A percentile compares a stretch with the other conserved stretches of the same genome.
Conservation (phyloP, 2,329 filamentous ascomycete genomes). For the Fusarium sp. region DNA sequence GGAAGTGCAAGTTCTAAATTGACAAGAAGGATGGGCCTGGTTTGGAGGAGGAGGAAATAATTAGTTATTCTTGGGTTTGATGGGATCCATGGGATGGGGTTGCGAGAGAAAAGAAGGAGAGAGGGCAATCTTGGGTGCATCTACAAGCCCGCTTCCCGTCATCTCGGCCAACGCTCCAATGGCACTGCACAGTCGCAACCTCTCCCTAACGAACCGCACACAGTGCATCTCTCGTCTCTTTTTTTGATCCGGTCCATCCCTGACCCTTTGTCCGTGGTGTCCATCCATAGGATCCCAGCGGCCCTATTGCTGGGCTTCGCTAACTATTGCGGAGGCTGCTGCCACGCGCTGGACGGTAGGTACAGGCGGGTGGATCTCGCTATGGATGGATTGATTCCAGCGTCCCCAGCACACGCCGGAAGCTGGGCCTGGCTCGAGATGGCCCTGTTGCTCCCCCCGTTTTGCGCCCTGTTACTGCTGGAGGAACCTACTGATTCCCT, state of each 20-base stretch:
- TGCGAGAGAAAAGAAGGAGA: slow-evolving; percentile 11
- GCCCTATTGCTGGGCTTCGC: slow-evolving; percentile 11
- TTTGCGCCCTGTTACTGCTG: slow-evolving; percentile 22
- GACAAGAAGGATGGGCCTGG: slow-evolving; percentile 8
- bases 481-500: slow-evolving; percentile 6
- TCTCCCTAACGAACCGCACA: slow-evolving; percentile 16
- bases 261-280: slow-evolving; percentile 5
- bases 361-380: slow-evolving; percentile 17
- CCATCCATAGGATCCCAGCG: slow-evolving; percentile 2
- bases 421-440: neutral
- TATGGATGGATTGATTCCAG: neutral
- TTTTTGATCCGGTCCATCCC: neutral
- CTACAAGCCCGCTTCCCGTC: neutral
- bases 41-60: neutral
- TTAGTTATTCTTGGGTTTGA: neutral
- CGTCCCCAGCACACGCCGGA: neutral
- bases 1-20: slow-evolving; percentile 19
- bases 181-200: slow-evolving; percentile 15
- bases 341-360: slow-evolving; percentile 24
- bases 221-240: neutral
- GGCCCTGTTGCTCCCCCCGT: slow-evolving; percentile 14
- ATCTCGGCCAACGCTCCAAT: slow-evolving; percentile 2
- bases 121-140: slow-evolving; percentile 16
- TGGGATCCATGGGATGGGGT: slow-evolving; percentile 17
- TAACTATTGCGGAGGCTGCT: slow-evolving; percentile 24